phyloP scores from a whole-genome alignment of 495 filamentous ascomycete species.

The Penicillium bialowiezense region DNA sequence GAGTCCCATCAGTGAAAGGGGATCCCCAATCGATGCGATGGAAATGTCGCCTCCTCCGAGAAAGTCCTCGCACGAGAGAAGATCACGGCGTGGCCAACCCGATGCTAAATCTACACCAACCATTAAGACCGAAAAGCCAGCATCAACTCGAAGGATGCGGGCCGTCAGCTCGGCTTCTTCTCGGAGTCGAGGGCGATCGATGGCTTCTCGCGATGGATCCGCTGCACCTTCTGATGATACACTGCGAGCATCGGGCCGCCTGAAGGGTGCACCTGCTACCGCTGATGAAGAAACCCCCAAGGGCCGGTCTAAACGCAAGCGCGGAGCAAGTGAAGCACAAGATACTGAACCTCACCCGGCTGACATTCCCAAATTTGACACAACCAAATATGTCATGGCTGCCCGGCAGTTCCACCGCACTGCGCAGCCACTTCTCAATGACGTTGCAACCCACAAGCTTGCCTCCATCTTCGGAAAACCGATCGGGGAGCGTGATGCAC shows the following conservation, averaged over 20 bases:
- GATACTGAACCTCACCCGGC: slow-evolving; percentile 30
- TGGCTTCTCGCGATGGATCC: slow-evolving; percentile 52
- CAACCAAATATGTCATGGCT: slow-evolving; percentile 61
- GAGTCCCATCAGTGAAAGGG: slow-evolving; percentile 53
- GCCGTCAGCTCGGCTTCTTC: slow-evolving; percentile 55
- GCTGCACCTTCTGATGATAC: slow-evolving; percentile 46
- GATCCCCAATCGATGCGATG: slow-evolving; percentile 38
- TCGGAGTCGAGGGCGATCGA: slow-evolving; percentile 57
- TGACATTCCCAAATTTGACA: slow-evolving; percentile 35
- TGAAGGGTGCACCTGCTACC: slow-evolving; percentile 35
- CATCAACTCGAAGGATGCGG: slow-evolving; percentile 32
- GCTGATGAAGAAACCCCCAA: slow-evolving; percentile 31
- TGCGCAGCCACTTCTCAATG: slow-evolving; percentile 74
- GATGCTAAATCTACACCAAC: slow-evolving; percentile 24
- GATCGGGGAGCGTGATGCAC: slow-evolving; percentile 78
- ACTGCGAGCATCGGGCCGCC: slow-evolving; percentile 46
- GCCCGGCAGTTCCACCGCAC: slow-evolving; percentile 77
- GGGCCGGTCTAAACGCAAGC: slow-evolving; percentile 38
- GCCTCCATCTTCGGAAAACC: slow-evolving; percentile 85
- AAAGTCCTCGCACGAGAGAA: slow-evolving; percentile 20
- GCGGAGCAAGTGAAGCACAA: slow-evolving; percentile 33
- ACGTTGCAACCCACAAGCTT: slow-evolving; percentile 79
- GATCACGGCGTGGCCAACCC: slow-evolving; percentile 15
- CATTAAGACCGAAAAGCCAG: slow-evolving; percentile 37
- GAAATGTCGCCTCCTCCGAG: slow-evolving; percentile 32